These are phyloP conservation scores for Pulicaria dysenterica DNA, from an alignment of 129 eudicot genomes.

Conservation along the genomic window DNA sequence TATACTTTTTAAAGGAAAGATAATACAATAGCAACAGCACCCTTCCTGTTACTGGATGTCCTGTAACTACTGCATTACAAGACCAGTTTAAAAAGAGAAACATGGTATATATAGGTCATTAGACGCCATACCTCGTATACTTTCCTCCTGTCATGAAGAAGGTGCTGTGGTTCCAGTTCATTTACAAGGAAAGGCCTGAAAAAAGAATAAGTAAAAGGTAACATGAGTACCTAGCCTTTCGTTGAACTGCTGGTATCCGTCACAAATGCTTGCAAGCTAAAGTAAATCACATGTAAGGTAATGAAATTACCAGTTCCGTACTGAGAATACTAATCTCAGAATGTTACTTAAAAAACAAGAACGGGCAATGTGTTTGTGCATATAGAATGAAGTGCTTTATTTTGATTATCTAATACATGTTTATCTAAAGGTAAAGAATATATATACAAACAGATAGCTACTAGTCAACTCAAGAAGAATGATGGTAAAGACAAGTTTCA, in stretches of 20 bases:
- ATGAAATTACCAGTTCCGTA: conserved; percentile 1
- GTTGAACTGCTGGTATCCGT: conserved; percentile 10
- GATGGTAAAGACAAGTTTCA: neutral
- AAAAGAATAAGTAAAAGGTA: conserved; percentile 21
- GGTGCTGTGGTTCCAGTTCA: conserved; percentile 86
- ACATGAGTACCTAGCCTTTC: conserved; percentile 11
- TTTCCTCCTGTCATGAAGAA: conserved; percentile 95
- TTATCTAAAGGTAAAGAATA: neutral
- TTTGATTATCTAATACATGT: conserved; percentile 4
- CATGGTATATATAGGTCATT: conserved; percentile 16
- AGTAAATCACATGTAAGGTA: conserved; percentile 13
- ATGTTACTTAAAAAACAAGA: neutral
- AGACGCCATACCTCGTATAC: conserved; percentile 78
- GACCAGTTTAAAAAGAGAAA: neutral
- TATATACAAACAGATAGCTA: neutral
- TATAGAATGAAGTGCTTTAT: neutral
- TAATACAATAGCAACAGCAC: conserved; percentile 5
- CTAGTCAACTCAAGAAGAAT: neutral
- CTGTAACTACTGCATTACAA: neutral
- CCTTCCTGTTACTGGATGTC: neutral
- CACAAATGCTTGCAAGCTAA: conserved; percentile 12
- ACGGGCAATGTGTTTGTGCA: conserved; percentile 13
- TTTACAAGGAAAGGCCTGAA: conserved; percentile 94
- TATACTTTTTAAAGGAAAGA: neutral
- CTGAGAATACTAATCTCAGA: neutral